phyloP scores from a whole-genome alignment of 441 rosid genomes.

The Flueggea neowawraea region DNA sequence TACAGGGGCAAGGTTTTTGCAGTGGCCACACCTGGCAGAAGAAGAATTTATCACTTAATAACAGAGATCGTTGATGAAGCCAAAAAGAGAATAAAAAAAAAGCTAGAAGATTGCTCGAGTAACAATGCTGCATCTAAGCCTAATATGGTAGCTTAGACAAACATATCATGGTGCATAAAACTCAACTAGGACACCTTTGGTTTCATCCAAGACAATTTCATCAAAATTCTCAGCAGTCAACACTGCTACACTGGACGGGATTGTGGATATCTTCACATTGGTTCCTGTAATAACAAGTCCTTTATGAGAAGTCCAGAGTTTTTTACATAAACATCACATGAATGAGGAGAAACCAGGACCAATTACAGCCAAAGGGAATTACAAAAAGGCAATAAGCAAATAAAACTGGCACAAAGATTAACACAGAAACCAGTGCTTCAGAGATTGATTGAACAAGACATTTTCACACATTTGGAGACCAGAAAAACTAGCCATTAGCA shows the following conservation, averaged over 20 bases:
- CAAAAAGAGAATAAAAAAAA: too few species aligned
- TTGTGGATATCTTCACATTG: conserved; percentile 70
- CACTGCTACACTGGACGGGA: conserved; percentile 69
- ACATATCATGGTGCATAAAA: conserved; percentile 95
- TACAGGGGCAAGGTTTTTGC: conserved; percentile 98
- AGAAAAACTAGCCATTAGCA: too few species aligned
- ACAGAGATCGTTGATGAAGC: background rate
- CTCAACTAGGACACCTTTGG: conserved; percentile 86
- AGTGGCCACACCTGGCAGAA: conserved; percentile 98
- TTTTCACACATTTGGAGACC: background rate
- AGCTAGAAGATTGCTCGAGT: too few species aligned
- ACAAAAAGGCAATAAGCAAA: background rate
- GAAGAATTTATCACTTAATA: conserved; percentile 33
- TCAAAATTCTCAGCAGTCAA: conserved; percentile 65
- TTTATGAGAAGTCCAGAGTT: too few species aligned
- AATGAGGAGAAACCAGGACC: background rate
- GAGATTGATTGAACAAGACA: background rate
- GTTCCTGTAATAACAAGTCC: conserved; percentile 51
- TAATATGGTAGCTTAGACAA: background rate
- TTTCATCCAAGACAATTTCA: conserved; percentile 75
- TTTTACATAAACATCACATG: too few species aligned
- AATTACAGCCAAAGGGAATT: background rate
- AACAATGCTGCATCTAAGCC: background rate
- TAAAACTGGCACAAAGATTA: background rate
- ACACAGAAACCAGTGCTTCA: background rate